These are phyloP conservation scores for Podospora appendiculata DNA, from an alignment of 495 filamentous ascomycete species.

Conservation along the genomic window DNA sequence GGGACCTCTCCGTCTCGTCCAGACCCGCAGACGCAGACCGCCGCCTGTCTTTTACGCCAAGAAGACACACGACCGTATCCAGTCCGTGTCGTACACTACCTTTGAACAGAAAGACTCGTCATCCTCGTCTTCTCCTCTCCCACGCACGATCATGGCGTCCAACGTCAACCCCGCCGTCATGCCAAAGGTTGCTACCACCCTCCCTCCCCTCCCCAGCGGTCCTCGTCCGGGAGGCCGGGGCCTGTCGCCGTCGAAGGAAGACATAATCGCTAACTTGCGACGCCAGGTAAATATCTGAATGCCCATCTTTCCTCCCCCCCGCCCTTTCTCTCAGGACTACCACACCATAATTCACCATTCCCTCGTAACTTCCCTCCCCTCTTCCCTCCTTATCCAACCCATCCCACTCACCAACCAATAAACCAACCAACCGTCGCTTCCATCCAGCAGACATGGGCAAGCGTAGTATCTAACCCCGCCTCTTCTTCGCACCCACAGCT, in stretches of 20 bases:
- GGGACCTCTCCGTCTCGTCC: slow-evolving; percentile 18
- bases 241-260: slow-evolving; percentile 9
- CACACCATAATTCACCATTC: neutral
- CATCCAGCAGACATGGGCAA: neutral
- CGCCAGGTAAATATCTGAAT: slow-evolving; percentile 15
- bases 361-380: neutral
- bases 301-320: neutral
- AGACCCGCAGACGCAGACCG: slow-evolving; percentile 9
- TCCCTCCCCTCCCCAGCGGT: slow-evolving; percentile 6
- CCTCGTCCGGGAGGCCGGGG: slow-evolving; percentile 1
- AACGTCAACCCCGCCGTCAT: slow-evolving; percentile 14
- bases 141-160: slow-evolving; percentile 13
- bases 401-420: neutral
- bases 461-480: no score
- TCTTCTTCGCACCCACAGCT: slow-evolving; percentile 4
- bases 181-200: slow-evolving; percentile 18
- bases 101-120: slow-evolving; percentile 40
- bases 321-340: neutral
- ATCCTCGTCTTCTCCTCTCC: neutral
- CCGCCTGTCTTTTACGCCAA: slow-evolving; percentile 21
- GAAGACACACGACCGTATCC: slow-evolving; percentile 15
- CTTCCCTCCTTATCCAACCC: neutral
- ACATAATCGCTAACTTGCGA: slow-evolving; percentile 16
- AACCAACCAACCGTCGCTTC: neutral
- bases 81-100: slow-evolving; percentile 29